phyloP scores from a whole-genome alignment of 2,329 filamentous ascomycete species.

The Talaromyces piceae region DNA sequence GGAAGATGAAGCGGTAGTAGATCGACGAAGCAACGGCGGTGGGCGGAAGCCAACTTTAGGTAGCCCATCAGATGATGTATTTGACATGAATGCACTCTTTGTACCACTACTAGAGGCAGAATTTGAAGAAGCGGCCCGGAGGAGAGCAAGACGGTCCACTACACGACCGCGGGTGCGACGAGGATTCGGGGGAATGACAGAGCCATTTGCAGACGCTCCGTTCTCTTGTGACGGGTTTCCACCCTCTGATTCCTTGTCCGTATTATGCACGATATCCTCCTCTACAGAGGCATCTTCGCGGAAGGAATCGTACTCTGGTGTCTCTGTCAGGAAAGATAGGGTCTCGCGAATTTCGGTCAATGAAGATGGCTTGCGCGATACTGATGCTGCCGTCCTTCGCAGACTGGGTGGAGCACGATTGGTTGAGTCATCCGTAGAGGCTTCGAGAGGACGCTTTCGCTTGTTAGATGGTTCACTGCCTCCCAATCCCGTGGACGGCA shows the following conservation, averaged over 20 bases:
- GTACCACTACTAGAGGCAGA: constrained; percentile 26
- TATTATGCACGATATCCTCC: constrained; percentile 44
- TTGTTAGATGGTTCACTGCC: constrained; percentile 20
- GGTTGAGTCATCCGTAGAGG: constrained; percentile 34
- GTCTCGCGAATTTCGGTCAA: constrained; percentile 76
- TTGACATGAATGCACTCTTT: constrained; percentile 29
- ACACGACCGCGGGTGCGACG: constrained; percentile 35
- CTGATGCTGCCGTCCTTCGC: constrained; percentile 51
- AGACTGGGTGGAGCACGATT: constrained; percentile 53
- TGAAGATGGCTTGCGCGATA: constrained; percentile 60
- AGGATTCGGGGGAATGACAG: constrained; percentile 25
- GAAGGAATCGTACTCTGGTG: constrained; percentile 48
- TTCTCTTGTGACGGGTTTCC: constrained; percentile 18
- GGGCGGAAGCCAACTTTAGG: constrained; percentile 26
- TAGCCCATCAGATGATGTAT: constrained; percentile 12
- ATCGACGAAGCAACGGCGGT: constrained; percentile 24
- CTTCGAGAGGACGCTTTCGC: constrained; percentile 35
- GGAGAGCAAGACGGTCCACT: constrained; percentile 38
- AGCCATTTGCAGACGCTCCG: constrained; percentile 17
- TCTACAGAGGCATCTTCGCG: constrained; percentile 46
- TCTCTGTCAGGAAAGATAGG: constrained; percentile 74
- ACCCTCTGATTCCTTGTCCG: constrained; percentile 21
- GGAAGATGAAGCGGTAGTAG: constrained; percentile 21
- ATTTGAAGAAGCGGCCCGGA: constrained; percentile 39
- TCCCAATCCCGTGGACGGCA: constrained; percentile 15